Evolutionary conservation across 2,329 filamentous ascomycete species (phyloP).

Genomic region (Claviceps sp.): DNA sequence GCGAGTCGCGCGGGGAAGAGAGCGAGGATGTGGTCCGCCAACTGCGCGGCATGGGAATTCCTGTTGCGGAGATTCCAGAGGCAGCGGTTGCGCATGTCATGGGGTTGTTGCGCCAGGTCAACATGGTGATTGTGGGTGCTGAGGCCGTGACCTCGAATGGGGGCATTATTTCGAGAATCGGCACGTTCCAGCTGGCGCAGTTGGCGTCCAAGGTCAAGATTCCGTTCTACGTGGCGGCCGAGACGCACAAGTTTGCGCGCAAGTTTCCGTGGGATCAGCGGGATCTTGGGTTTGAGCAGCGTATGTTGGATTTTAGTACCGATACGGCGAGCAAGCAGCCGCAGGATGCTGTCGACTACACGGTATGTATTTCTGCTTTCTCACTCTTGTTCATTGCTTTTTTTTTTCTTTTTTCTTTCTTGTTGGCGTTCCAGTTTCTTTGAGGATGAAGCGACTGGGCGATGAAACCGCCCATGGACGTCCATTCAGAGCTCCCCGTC

Average conservation of each 20-base stretch:
- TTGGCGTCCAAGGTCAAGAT: slow-evolving; percentile 54
- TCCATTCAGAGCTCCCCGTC: no score
- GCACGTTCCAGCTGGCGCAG: slow-evolving; percentile 73
- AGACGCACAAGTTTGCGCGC: slow-evolving; percentile 93
- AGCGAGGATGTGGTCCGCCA: slow-evolving; percentile 57
- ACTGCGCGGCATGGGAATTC: slow-evolving; percentile 60
- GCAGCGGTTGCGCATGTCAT: slow-evolving; percentile 69
- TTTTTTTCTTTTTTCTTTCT: neutral
- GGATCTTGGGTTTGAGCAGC: slow-evolving; percentile 67
- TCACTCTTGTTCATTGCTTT: neutral
- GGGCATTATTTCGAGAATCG: slow-evolving; percentile 79
- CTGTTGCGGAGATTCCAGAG: slow-evolving; percentile 51
- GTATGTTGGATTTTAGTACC: slow-evolving; percentile 59
- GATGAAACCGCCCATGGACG: neutral
- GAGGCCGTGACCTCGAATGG: slow-evolving; percentile 93
- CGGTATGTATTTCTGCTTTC: slow-evolving; percentile 31
- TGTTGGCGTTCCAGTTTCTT: no score
- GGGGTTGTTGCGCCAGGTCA: slow-evolving; percentile 38
- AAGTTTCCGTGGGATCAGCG: slow-evolving; percentile 73
- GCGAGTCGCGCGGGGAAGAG: slow-evolving; percentile 42
- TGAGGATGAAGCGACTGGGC: neutral
- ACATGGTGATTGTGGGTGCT: slow-evolving; percentile 53
- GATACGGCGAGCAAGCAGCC: slow-evolving; percentile 31
- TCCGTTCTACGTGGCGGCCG: slow-evolving; percentile 85
- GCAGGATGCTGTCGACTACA: slow-evolving; percentile 55